Evolutionary conservation across 2,329 filamentous ascomycete genomes (phyloP).

Genomic region (Aureobasidium sp.): DNA sequence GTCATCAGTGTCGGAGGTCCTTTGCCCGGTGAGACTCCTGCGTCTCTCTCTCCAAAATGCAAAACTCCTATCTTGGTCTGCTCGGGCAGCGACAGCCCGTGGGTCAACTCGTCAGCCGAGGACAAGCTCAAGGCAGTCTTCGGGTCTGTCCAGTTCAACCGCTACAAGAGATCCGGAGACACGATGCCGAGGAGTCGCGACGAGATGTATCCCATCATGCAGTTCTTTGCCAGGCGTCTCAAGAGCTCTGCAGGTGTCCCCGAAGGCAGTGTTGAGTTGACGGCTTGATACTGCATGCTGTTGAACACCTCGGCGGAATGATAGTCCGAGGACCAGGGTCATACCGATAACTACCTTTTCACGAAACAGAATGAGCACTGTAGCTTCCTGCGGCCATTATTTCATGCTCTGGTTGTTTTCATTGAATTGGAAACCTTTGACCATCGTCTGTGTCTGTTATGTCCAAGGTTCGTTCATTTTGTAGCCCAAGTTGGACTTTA

Average conservation of each 20-base stretch:
- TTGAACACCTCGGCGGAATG: not conserved
- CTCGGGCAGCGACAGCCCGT: constrained; percentile 40
- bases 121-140: constrained; percentile 49
- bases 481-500: not conserved
- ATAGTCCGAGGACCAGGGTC: not conserved
- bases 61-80: constrained; percentile 57
- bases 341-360: not conserved
- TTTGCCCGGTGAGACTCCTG: constrained; percentile 41
- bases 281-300: not conserved
- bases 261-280: constrained; percentile 43
- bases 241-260: constrained; percentile 45
- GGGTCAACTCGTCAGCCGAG: constrained; percentile 53
- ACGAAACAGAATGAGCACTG: not conserved
- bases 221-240: constrained; percentile 63
- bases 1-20: constrained; percentile 55
- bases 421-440: no score
- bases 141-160: constrained; percentile 53
- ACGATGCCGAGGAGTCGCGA: constrained; percentile 75
- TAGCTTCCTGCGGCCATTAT: not conserved
- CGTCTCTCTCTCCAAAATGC: constrained; percentile 40
- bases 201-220: constrained; percentile 86
- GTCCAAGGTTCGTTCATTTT: not conserved
- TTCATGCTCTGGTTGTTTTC: not conserved
- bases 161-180: constrained; percentile 63
- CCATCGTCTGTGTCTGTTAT: not conserved